Conservation (phyloP, 805 yeast genomes). For the Yamadazyma endophytica region DNA sequence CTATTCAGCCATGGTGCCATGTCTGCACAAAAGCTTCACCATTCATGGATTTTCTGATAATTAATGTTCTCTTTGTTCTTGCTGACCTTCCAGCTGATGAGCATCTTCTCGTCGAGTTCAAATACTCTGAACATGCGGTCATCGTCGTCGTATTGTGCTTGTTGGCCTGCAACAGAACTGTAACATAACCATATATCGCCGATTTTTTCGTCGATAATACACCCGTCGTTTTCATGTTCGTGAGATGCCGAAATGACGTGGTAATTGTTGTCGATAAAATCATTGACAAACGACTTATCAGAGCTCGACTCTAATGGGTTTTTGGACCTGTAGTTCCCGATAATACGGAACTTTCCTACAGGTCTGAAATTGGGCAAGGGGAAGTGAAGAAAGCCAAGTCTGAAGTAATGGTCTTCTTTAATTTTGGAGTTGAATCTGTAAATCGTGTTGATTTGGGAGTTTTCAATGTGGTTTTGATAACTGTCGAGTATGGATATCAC, state of each 20-base stretch:
- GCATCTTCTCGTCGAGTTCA: slow-evolving; percentile 20
- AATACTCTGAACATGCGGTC: slow-evolving; percentile 32
- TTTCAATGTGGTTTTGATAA: slow-evolving; percentile 20
- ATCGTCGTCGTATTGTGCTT: slow-evolving; percentile 25
- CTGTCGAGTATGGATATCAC: slow-evolving; percentile 33
- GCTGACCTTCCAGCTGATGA: slow-evolving; percentile 37
- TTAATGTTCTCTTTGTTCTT: slow-evolving; percentile 24
- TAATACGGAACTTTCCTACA: slow-evolving; percentile 29
- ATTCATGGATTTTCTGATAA: slow-evolving; percentile 21
- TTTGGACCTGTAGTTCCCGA: slow-evolving; percentile 37
- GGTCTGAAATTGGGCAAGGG: slow-evolving; percentile 43
- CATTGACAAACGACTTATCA: slow-evolving; percentile 25
- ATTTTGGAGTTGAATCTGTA: slow-evolving; percentile 21
- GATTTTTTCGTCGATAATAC: slow-evolving; percentile 20
- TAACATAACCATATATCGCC: slow-evolving; percentile 35
- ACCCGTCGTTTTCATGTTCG: slow-evolving; percentile 43
- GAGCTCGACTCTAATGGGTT: slow-evolving; percentile 28
- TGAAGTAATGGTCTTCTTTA: slow-evolving; percentile 13
- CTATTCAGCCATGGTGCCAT: too few relatives aligned
- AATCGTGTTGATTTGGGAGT: slow-evolving; percentile 31
- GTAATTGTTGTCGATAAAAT: slow-evolving; percentile 31
- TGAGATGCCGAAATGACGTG: slow-evolving; percentile 38
- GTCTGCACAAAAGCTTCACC: too few relatives aligned
- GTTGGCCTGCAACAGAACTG: slow-evolving; percentile 34
- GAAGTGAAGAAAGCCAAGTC: slow-evolving; percentile 34